phyloP scores from a whole-genome alignment of 176 grass and related monocot genomes.

The Musa itinerans region DNA sequence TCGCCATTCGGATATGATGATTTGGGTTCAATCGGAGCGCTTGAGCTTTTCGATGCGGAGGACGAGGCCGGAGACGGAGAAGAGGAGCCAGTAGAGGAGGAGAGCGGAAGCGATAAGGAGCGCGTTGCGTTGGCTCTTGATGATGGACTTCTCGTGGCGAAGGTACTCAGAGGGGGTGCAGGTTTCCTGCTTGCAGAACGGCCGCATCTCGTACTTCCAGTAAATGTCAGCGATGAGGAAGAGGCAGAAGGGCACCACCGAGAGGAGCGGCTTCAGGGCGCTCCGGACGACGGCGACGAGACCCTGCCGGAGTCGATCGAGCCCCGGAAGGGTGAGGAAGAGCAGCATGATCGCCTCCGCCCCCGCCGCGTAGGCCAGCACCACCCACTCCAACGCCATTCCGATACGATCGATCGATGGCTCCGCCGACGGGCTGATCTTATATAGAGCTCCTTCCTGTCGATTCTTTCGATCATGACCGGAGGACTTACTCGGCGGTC shows the following conservation, averaged over 20 bases:
- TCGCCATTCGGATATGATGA: background rate
- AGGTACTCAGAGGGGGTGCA: conserved; percentile 87
- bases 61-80: conserved; percentile 60
- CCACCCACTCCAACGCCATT: conserved; percentile 98
- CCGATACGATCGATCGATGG: background rate
- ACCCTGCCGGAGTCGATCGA: conserved; percentile 67
- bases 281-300: conserved; percentile 56
- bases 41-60: conserved; percentile 73
- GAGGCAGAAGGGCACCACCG: conserved; percentile 86
- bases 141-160: conserved; percentile 95
- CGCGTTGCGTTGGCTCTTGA: conserved; percentile 91
- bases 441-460: too few relatives aligned
- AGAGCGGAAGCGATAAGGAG: conserved; percentile 83
- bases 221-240: conserved; percentile 92
- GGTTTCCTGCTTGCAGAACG: conserved; percentile 61
- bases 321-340: conserved; percentile 74
- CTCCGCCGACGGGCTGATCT: background rate
- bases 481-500: too few relatives aligned
- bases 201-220: conserved; percentile 95
- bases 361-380: conserved; percentile 73
- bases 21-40: conserved; percentile 41
- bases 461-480: background rate
- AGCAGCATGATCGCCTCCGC: conserved; percentile 98
- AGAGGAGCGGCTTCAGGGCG: conserved; percentile 84
- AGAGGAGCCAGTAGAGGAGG: conserved; percentile 93